phyloP scores from a whole-genome alignment of 1,284 basidiomycete species.

The Melanopsichium pennsylvanicum region DNA sequence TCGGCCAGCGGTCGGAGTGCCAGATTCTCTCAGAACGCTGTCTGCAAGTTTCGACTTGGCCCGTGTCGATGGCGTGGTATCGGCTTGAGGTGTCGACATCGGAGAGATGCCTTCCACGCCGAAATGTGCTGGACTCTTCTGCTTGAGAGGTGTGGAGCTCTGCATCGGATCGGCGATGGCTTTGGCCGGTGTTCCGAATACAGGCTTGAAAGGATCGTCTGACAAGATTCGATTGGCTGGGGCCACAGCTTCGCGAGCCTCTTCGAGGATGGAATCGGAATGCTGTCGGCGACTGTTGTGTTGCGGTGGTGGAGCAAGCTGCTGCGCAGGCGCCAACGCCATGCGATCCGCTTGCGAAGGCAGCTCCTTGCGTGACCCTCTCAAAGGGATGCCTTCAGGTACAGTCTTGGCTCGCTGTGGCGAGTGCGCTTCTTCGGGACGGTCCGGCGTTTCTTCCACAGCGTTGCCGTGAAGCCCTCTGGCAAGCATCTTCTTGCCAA shows the following conservation, averaged over 20 bases:
- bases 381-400: slow-evolving; percentile 27
- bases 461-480: background rate
- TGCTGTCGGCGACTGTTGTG: slow-evolving; percentile 1
- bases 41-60: slow-evolving; percentile 19
- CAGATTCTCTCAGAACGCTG: background rate
- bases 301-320: background rate
- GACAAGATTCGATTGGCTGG: slow-evolving; percentile 7
- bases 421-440: slow-evolving; percentile 7
- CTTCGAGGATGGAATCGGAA: slow-evolving; percentile 18
- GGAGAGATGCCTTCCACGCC: slow-evolving; percentile 4
- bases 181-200: slow-evolving; percentile 22
- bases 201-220: slow-evolving; percentile 16
- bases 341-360: slow-evolving; percentile 10
- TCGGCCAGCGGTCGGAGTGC: background rate
- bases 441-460: background rate
- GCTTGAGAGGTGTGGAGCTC: slow-evolving; percentile 9
- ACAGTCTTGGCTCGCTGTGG: slow-evolving; percentile 32
- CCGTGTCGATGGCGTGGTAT: slow-evolving; percentile 3
- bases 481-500: background rate
- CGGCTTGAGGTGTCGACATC: background rate
- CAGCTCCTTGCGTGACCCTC: slow-evolving; percentile 2
- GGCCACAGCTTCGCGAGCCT: background rate
- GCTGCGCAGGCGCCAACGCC: slow-evolving; percentile 5
- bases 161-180: slow-evolving; percentile 26
- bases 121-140: background rate